These are phyloP conservation scores for Cutaneotrichosporon daszewskae DNA, from an alignment of 1,284 basidiomycete species.

Conservation along the genomic window DNA sequence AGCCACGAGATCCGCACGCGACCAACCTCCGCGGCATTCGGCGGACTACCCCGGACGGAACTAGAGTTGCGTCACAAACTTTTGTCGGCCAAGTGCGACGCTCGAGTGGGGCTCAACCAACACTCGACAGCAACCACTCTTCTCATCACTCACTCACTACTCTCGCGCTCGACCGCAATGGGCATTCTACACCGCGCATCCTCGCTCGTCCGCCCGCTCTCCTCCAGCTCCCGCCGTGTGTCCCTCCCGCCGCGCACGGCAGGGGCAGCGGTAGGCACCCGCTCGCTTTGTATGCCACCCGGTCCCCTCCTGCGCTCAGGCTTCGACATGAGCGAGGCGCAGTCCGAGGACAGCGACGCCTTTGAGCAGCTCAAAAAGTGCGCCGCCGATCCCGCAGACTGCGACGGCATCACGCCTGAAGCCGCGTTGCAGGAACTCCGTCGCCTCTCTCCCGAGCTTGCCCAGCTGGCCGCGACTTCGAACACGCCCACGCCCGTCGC, in stretches of 20 bases:
- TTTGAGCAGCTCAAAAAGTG: slow-evolving; percentile 7
- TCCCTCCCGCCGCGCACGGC: not conserved
- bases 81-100: too few species aligned
- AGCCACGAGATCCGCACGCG: too few species aligned
- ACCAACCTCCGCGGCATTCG: too few species aligned
- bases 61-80: too few species aligned
- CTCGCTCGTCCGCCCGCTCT: not conserved
- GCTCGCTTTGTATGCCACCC: slow-evolving; percentile 11
- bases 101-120: too few species aligned
- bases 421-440: slow-evolving; percentile 9
- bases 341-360: slow-evolving; percentile 5
- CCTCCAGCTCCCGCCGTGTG: not conserved
- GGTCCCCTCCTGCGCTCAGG: slow-evolving; percentile 5
- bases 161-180: not conserved
- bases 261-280: too few species aligned
- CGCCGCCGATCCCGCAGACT: not conserved
- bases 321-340: not conserved
- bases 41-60: too few species aligned
- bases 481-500: slow-evolving; percentile 4
- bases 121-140: too few species aligned
- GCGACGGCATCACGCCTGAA: slow-evolving; percentile 10
- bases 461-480: slow-evolving; percentile 1
- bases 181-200: too few species aligned
- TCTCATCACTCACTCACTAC: not conserved
- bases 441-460: not conserved